Conservation (phyloP, 495 filamentous ascomycete genomes). For the Lasiosphaeriaceae sp. region DNA sequence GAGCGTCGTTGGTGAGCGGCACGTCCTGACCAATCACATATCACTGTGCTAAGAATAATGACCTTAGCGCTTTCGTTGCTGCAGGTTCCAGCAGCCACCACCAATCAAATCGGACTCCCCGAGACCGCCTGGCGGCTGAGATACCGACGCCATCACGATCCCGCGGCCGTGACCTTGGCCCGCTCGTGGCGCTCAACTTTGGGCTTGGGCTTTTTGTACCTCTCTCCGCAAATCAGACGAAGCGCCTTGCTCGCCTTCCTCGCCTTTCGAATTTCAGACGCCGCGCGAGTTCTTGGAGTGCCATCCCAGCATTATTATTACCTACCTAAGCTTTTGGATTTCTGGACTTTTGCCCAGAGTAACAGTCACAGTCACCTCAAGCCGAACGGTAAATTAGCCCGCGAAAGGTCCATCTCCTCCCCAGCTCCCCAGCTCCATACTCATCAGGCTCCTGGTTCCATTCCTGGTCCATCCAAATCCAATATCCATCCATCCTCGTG, state of each 20-base stretch:
- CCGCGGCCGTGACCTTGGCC: slow-evolving; percentile 3
- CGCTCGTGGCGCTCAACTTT: neutral
- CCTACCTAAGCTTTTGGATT: too few species aligned
- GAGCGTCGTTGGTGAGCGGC: slow-evolving; percentile 23
- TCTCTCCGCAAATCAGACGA: neutral
- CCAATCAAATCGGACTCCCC: slow-evolving; percentile 24
- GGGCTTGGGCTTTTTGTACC: slow-evolving; percentile 12
- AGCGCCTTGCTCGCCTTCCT: neutral
- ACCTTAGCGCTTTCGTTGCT: slow-evolving; percentile 32
- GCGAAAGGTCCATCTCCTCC: neutral
- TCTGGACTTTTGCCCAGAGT: too few species aligned
- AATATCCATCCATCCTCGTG: too few species aligned
- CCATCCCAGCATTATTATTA: too few species aligned
- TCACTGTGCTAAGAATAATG: slow-evolving; percentile 31
- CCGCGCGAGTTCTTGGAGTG: too few species aligned
- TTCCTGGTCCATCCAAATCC: neutral
- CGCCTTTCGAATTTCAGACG: too few species aligned
- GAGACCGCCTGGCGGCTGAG: slow-evolving; percentile 26
- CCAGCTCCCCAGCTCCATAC: neutral
- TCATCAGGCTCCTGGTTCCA: neutral
- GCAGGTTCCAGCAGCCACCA: slow-evolving; percentile 18
- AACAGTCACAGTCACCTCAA: too few species aligned
- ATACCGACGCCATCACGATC: slow-evolving; percentile 27
- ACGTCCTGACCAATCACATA: slow-evolving; percentile 25
- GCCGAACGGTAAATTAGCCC: slow-evolving; percentile 17